Evolutionary conservation across 306 rosid species (phyloP).

Genomic region (Abrus pulchellus): DNA sequence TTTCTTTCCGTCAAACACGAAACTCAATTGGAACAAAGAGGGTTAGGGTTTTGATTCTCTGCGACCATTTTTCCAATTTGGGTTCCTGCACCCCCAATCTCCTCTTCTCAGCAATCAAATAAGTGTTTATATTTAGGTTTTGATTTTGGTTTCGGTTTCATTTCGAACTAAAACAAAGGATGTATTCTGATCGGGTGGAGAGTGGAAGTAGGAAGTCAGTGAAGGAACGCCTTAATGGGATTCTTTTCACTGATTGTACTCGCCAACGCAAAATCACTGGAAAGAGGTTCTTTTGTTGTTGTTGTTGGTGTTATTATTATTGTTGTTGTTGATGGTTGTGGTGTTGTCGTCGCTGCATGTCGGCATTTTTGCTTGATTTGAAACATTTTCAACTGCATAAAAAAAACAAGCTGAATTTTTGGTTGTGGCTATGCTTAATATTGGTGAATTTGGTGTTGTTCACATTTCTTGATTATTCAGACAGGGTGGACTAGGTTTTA

Average conservation of each 20-base stretch:
- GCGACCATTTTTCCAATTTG: background rate
- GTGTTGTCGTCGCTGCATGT: background rate
- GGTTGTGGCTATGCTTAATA: background rate
- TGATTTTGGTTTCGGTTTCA: slow-evolving; percentile 8
- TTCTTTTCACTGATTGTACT: slow-evolving; percentile 45
- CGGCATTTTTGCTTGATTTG: background rate
- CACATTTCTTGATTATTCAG: background rate
- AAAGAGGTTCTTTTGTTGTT: slow-evolving; percentile 59
- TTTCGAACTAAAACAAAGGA: slow-evolving; percentile 38
- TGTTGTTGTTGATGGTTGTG: background rate
- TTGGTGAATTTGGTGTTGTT: slow-evolving; percentile 1
- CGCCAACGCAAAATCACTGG: slow-evolving; percentile 66
- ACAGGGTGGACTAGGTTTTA: background rate
- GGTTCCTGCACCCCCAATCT: slow-evolving; percentile 17
- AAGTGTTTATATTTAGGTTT: slow-evolving; percentile 11
- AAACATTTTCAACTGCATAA: background rate
- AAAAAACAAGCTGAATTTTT: background rate
- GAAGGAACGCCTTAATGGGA: slow-evolving; percentile 78
- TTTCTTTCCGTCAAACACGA: background rate
- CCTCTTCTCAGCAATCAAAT: background rate
- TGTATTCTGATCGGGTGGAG: slow-evolving; percentile 84
- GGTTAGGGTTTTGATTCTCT: slow-evolving; percentile 29
- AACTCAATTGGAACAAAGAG: background rate
- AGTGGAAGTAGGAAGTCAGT: slow-evolving; percentile 63
- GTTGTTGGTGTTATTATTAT: background rate